phyloP scores from a whole-genome alignment of 1,284 basidiomycete species.

The Rhodotorula sp. region DNA sequence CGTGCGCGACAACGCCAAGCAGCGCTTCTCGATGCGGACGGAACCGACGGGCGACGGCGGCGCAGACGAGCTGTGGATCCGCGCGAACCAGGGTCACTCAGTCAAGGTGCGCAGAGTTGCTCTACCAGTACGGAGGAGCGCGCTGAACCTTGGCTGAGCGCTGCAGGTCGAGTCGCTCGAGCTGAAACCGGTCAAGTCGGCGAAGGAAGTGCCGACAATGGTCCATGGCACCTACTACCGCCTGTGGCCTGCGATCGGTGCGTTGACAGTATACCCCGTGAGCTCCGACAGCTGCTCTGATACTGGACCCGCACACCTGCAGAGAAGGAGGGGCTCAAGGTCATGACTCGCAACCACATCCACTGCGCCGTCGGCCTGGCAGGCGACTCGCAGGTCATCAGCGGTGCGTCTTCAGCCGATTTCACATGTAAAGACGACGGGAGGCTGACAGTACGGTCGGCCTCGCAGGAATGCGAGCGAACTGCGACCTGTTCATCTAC shows the following conservation, averaged over 20 bases:
- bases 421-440: background rate
- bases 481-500: conserved; percentile 71
- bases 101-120: conserved; percentile 60
- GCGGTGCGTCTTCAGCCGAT: conserved; percentile 58
- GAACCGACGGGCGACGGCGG: conserved; percentile 50
- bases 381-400: conserved; percentile 66
- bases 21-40: conserved; percentile 68
- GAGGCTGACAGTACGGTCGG: background rate
- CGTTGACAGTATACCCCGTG: background rate
- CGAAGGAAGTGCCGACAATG: conserved; percentile 67
- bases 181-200: conserved; percentile 63
- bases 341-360: conserved; percentile 82
- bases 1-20: conserved; percentile 73
- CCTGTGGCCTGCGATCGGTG: conserved; percentile 74
- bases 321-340: conserved; percentile 73
- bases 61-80: conserved; percentile 70
- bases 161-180: conserved; percentile 66
- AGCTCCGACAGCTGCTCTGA: background rate
- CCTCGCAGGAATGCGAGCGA: conserved; percentile 70
- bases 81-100: conserved; percentile 93
- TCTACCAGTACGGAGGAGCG: background rate
- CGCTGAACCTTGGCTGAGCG: background rate
- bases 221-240: conserved; percentile 72
- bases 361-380: conserved; percentile 70
- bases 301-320: background rate